A percentile compares a stretch with the other conserved stretches of the same genome.
Conservation (phyloP, 2,329 filamentous ascomycete genomes). For the Alternaria incomplexa region DNA sequence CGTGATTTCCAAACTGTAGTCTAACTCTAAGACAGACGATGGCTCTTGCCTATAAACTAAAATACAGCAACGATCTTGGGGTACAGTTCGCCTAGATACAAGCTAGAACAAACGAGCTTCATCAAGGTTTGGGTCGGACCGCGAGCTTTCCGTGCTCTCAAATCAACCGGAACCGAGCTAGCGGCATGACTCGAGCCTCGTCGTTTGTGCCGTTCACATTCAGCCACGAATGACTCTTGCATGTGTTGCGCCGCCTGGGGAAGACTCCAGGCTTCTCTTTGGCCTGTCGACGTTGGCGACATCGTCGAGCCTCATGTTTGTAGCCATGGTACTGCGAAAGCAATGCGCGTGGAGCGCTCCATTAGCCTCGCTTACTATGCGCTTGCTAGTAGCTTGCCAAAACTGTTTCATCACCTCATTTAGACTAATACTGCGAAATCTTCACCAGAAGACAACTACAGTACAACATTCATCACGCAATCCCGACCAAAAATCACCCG, state of each 20-base stretch:
- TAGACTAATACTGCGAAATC: conserved; percentile 17
- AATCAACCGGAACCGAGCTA: conserved; percentile 4
- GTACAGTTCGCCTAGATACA: background rate
- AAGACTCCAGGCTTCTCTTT: background rate
- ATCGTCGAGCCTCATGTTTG: conserved; percentile 2
- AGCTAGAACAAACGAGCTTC: background rate
- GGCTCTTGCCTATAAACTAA: background rate
- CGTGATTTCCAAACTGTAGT: background rate
- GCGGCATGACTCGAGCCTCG: conserved; percentile 1
- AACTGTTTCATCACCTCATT: conserved; percentile 11
- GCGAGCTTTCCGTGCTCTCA: background rate
- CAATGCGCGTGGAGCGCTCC: background rate
- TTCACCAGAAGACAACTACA: conserved; percentile 6
- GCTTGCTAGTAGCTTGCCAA: conserved; percentile 11
- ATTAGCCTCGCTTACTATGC: conserved; percentile 22
- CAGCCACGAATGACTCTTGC: background rate
- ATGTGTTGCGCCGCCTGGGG: background rate
- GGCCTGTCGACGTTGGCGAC: background rate
- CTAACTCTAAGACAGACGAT: background rate
- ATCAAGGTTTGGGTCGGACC: conserved; percentile 6
- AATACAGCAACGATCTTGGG: background rate
- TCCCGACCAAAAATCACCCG: background rate
- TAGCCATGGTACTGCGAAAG: background rate
- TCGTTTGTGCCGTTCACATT: background rate
- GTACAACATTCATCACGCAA: conserved; percentile 8